Evolutionary conservation across 2,329 filamentous ascomycete genomes (phyloP).

Genomic region (Coleophoma crateriformis): DNA sequence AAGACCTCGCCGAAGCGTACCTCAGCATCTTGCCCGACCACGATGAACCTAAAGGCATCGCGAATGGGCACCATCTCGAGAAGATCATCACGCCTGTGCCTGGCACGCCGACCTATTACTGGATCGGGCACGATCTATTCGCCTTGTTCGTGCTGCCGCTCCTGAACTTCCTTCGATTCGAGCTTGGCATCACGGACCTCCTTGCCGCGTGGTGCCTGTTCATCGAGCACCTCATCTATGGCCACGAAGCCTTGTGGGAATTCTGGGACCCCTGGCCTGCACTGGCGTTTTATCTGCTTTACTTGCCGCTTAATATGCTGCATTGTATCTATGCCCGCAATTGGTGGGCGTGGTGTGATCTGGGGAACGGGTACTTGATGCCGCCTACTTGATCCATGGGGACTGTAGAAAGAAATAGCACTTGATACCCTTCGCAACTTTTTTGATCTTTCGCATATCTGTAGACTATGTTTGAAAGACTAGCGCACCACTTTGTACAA

Average conservation of each 20-base stretch:
- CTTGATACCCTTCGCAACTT: too few species aligned
- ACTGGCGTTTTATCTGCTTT: constrained; percentile 48
- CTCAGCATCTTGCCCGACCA: constrained; percentile 33
- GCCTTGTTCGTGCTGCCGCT: constrained; percentile 41
- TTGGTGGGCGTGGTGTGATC: background rate
- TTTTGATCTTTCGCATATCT: too few species aligned
- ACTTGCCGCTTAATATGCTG: constrained; percentile 35
- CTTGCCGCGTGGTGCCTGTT: constrained; percentile 17
- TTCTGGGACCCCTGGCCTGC: constrained; percentile 47
- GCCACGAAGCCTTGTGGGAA: constrained; percentile 48
- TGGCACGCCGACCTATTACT: constrained; percentile 41
- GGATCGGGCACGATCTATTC: constrained; percentile 59
- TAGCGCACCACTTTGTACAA: too few species aligned
- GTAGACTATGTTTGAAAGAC: too few species aligned
- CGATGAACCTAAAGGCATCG: background rate
- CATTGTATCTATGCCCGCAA: background rate
- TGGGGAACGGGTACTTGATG: background rate
- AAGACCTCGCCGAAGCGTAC: constrained; percentile 39
- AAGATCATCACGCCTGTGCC: constrained; percentile 12
- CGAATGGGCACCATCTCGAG: background rate
- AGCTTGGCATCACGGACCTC: constrained; percentile 13
- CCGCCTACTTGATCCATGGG: too few species aligned
- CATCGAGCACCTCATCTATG: constrained; percentile 31
- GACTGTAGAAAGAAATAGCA: too few species aligned
- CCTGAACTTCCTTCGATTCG: constrained; percentile 17